These are phyloP conservation scores for Candida cerambycidarum DNA, from an alignment of 805 yeast genomes.

Conservation along the genomic window DNA sequence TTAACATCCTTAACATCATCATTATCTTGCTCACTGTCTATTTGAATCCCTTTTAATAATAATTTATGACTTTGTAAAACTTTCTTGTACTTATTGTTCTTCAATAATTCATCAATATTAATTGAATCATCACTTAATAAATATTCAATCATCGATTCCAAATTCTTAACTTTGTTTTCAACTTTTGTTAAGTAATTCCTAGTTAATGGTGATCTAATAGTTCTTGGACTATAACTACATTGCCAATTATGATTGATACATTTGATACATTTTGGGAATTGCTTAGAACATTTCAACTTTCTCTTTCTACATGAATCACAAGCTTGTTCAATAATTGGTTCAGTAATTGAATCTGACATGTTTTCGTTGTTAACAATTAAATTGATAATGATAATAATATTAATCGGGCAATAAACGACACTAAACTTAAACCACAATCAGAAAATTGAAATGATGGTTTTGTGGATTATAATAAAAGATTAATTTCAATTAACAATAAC, in stretches of 20 bases:
- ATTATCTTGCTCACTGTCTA: background rate
- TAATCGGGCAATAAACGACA: too few relatives aligned
- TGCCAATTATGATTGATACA: constrained; percentile 72
- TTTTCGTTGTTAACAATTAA: too few relatives aligned
- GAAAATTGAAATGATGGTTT: too few relatives aligned
- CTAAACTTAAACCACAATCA: too few relatives aligned
- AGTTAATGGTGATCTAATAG: constrained; percentile 77
- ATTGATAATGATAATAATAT: too few relatives aligned
- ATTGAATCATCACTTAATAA: constrained; percentile 28
- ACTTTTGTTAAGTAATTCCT: constrained; percentile 77
- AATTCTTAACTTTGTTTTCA: constrained; percentile 46
- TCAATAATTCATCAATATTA: constrained; percentile 20
- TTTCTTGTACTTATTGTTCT: constrained; percentile 15
- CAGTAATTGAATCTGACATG: constrained; percentile 6
- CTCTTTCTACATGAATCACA: constrained; percentile 85
- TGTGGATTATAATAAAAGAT: background rate
- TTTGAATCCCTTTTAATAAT: constrained; percentile 1
- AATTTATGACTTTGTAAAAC: constrained; percentile 12
- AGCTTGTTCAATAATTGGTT: constrained; percentile 49
- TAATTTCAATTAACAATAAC: background rate
- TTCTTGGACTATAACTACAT: constrained; percentile 76
- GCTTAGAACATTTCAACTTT: constrained; percentile 79
- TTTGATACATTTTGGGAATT: constrained; percentile 71
- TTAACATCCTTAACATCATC: too few relatives aligned
- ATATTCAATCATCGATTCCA: constrained; percentile 31